These are phyloP conservation scores for Rutidosis leptorrhynchoides DNA, from an alignment of 129 eudicot genomes.

Conservation along the genomic window DNA sequence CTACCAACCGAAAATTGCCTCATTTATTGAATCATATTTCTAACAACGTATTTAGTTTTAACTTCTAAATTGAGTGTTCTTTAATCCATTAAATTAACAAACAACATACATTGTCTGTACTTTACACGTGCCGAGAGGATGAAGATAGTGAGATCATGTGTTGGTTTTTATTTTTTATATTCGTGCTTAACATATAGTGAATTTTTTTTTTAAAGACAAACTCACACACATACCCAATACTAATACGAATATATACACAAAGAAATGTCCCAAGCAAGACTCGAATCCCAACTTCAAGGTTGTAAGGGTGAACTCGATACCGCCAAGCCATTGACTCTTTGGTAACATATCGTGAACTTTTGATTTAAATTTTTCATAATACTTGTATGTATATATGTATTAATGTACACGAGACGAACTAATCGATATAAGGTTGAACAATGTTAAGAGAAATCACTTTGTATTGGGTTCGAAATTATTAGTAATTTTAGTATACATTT, in stretches of 20 bases:
- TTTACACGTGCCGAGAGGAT: neutral
- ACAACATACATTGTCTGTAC: neutral
- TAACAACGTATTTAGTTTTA: neutral
- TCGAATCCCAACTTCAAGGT: no score
- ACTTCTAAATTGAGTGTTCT: conserved; percentile 9
- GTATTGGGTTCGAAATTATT: no score
- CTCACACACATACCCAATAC: no score
- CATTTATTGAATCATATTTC: conserved; percentile 7
- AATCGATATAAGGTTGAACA: neutral
- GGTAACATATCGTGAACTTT: neutral
- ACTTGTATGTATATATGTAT: neutral
- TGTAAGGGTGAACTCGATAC: no score
- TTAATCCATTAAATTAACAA: neutral
- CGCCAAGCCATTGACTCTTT: no score
- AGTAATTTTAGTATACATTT: no score
- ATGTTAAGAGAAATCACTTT: no score
- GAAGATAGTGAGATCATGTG: neutral
- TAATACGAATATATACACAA: no score
- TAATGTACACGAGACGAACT: neutral
- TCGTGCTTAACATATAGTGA: neutral
- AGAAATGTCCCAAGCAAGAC: no score
- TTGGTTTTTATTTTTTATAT: neutral
- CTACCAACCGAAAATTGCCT: conserved; percentile 18
- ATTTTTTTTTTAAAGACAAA: no score
- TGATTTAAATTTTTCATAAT: neutral